Percentiles rank a stretch among this genome's conserved stretches.
Evolutionary conservation across 768 basidiomycete genomes (phyloP).

Genomic region (Macrolepiota fuliginosa): DNA sequence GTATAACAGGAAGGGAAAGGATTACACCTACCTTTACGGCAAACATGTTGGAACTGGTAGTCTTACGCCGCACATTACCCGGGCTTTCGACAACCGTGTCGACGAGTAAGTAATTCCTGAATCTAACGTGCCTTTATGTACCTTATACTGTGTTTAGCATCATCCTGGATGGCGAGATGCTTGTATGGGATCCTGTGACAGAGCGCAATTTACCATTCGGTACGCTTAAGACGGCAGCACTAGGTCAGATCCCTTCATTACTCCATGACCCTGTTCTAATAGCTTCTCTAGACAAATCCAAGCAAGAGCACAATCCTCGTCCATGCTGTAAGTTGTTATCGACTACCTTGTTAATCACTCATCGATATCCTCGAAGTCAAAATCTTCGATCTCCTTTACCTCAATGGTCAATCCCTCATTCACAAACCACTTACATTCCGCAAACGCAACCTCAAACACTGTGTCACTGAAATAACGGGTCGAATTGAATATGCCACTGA

Average conservation of each 20-base stretch:
- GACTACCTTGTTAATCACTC: background rate
- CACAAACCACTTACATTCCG: constrained; percentile 71
- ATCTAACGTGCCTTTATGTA: background rate
- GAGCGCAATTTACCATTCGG: constrained; percentile 91
- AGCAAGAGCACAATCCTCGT: constrained; percentile 69
- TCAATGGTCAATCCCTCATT: constrained; percentile 81
- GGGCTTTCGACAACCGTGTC: constrained; percentile 71
- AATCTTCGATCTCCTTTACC: constrained; percentile 89
- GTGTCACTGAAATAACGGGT: constrained; percentile 68
- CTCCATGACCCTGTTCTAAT: background rate
- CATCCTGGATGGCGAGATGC: constrained; percentile 96
- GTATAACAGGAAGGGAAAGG: constrained; percentile 74
- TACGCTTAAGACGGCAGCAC: constrained; percentile 87
- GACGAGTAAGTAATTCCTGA: constrained; percentile 61
- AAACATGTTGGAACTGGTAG: constrained; percentile 79
- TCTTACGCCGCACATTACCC: constrained; percentile 82
- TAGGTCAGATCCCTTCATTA: constrained; percentile 45
- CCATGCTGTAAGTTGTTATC: constrained; percentile 75
- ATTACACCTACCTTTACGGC: constrained; percentile 91
- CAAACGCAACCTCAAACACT: constrained; percentile 71
- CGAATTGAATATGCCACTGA: constrained; percentile 79
- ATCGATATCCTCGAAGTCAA: constrained; percentile 62
- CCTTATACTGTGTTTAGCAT: constrained; percentile 48
- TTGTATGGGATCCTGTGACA: constrained; percentile 94
- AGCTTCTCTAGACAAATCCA: constrained; percentile 56